Base-by-base conservation (phyloP, 331 rosid genomes). In the Quercus lobata region DNA sequence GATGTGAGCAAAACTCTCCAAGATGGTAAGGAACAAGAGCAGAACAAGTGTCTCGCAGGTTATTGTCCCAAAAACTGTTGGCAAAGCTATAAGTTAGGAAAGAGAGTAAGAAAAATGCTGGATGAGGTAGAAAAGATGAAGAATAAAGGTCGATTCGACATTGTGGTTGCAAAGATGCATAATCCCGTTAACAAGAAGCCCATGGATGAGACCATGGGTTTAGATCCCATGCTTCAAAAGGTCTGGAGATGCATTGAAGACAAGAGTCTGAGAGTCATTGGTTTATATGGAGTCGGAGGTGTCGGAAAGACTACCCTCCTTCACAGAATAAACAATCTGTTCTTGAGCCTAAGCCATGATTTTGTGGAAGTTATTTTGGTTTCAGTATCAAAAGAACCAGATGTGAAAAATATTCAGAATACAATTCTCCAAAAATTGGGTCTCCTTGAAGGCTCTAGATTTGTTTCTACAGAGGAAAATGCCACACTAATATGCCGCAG, bases 401-500 rank as follows among this genome's bases (percentile, higher is more conserved):
- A 63, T 1, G 10, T 22, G 18, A 71, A 37, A 5, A 61, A 27
- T 14, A 14, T 79, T n/a, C 81, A 79, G 62, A 35, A 61, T 8
- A 55, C 10, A 22, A 74, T 83, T 52, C 6, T 77, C 2, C 75
- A 60, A 9, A 69, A 74, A 32, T 9, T 78, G 1, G 29, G 29
- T 27, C 29, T 24, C 24, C n/a, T n/a, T n/a, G n/a, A n/a, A n/a
- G n/a, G n/a, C n/a, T n/a, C n/a, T n/a, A n/a, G n/a, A n/a, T n/a
- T n/a, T n/a, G 37, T 0, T 34, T 34, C 41, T 34, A 34, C 2
- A 1, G 7, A 0, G 41, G 0, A 35, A 1, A 35, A 1, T 29
- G 30, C 30, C 30, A 0, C 0, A 0, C 30, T 0, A 29, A 35
- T 35, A 35, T 35, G 0, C 8, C 0, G 0, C 0, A 35, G 44